phyloP scores from a whole-genome alignment of 1,139 yeast species.

The Geotrichum bryndzae region DNA sequence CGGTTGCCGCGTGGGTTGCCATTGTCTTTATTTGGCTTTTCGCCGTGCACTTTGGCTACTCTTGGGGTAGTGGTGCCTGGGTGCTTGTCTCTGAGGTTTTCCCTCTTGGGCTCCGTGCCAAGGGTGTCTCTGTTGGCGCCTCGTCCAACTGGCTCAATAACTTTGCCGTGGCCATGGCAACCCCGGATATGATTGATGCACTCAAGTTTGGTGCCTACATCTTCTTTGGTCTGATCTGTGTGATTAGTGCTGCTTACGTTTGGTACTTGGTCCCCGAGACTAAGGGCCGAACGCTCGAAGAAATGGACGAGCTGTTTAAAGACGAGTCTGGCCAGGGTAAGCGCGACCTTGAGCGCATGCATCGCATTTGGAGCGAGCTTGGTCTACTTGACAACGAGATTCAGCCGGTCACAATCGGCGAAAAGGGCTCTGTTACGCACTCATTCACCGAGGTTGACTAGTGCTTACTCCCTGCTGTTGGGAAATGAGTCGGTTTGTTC shows the following conservation, averaged over 20 bases:
- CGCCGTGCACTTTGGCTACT: conserved; percentile 66
- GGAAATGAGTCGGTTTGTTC: no score
- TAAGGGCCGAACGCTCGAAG: conserved; percentile 44
- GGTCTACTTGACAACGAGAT: conserved; percentile 19
- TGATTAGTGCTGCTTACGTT: conserved; percentile 28
- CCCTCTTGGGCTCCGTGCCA: conserved; percentile 67
- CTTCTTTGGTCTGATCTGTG: conserved; percentile 38
- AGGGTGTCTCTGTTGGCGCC: conserved; percentile 65
- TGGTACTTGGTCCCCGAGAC: conserved; percentile 45
- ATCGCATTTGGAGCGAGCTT: conserved; percentile 19
- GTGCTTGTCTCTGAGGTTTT: conserved; percentile 69
- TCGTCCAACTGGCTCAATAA: conserved; percentile 77
- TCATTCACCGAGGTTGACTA: not conserved
- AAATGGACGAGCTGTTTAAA: conserved; percentile 43
- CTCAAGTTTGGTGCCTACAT: conserved; percentile 42
- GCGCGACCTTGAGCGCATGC: conserved; percentile 19
- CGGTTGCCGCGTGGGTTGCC: conserved; percentile 47
- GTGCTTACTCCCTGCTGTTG: not conserved
- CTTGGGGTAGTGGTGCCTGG: conserved; percentile 83
- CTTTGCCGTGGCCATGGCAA: conserved; percentile 64
- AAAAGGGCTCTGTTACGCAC: not conserved
- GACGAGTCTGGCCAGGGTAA: conserved; percentile 15
- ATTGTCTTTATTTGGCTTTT: conserved; percentile 65
- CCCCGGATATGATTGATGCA: conserved; percentile 57
- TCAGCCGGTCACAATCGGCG: conserved; percentile 2